phyloP scores from a whole-genome alignment of 2,329 filamentous ascomycete species.

The Ophiostoma perfectum region DNA sequence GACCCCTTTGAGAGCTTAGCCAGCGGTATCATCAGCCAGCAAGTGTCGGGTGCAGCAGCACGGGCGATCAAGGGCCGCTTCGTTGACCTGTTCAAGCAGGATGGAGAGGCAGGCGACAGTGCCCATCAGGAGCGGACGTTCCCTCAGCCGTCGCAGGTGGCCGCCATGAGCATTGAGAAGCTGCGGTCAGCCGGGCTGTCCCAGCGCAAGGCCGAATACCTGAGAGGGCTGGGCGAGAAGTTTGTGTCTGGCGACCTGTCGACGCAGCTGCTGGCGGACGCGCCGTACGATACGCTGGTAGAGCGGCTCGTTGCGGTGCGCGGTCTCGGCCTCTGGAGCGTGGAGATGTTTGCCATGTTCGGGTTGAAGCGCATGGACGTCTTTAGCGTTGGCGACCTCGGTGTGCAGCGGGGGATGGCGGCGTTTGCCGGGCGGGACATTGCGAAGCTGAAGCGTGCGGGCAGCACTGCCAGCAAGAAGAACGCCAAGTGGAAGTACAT shows the following conservation, averaged over 20 bases:
- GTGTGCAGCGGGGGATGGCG: constrained; percentile 92
- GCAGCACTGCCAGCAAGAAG: constrained; percentile 58
- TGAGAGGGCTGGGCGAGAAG: constrained; percentile 76
- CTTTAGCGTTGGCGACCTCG: constrained; percentile 85
- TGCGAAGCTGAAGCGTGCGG: constrained; percentile 66
- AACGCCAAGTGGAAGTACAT: constrained; percentile 95
- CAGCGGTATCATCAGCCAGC: constrained; percentile 90
- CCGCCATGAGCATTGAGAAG: constrained; percentile 53
- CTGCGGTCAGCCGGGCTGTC: constrained; percentile 84
- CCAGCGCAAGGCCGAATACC: constrained; percentile 92
- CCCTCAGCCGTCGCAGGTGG: constrained; percentile 70
- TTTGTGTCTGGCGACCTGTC: constrained; percentile 71
- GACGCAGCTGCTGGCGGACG: constrained; percentile 67
- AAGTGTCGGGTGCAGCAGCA: constrained; percentile 90
- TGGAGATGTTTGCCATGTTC: constrained; percentile 98
- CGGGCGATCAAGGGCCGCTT: constrained; percentile 85
- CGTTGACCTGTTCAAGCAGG: constrained; percentile 58
- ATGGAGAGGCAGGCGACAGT: neutral
- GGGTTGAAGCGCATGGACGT: constrained; percentile 92
- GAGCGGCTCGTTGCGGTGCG: constrained; percentile 77
- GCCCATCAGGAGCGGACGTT: constrained; percentile 44
- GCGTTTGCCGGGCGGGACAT: constrained; percentile 79
- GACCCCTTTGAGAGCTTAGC: constrained; percentile 82
- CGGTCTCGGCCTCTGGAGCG: constrained; percentile 82
- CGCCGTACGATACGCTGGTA: constrained; percentile 80